Base-by-base conservation (phyloP, 495 filamentous ascomycete genomes). In the Cercophora sp. region DNA sequence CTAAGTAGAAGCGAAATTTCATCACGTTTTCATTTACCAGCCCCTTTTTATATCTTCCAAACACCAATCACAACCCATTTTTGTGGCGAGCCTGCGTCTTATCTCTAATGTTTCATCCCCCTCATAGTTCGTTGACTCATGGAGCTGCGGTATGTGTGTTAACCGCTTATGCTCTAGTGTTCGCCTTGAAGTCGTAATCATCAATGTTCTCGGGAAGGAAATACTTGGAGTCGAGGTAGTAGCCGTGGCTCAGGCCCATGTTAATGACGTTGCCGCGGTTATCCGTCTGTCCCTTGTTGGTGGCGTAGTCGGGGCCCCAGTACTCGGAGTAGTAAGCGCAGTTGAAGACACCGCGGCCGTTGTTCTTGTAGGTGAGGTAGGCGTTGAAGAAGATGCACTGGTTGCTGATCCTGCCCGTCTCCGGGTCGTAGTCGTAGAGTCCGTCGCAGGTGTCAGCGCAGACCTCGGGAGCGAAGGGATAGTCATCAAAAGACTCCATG, bases 361-460 rank as follows among this genome's bases (percentile, higher is more conserved):
- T 60, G 56, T 78, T 73, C 54, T 66, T 75, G 44, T 61, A 60
- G 3, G 73, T 46, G n/a, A 78, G 52, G 41, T 73, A 79, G 9
- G 68, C 61, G 43, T 76, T 72, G 64, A 76, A 77, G 71, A 79
- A 79, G 45, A 66, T 66, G 51, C 70, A 75, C 19, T 47, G 52
- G n/a, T 70, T 55, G 25, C 55, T 42, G 13, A 59, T 49, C 32
- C 69, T 63, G 51, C 76, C 70, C n/a, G 60, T 60, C 10, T 62
- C 73, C 59, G 70, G 66, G n/a, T 69, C 64, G 19, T 13, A 22
- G 19, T 9, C 22, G 18, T 24, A 43, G 19, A 22, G 20, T 22
- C 22, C 19, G 15, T 60, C 50, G 52, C 75, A 77, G 8, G 70
- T 67, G 0, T 66, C 62, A 3, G 68, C 69, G 57, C 74, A 78